phyloP scores from a whole-genome alignment of 2,329 filamentous ascomycete genomes.

The Cryphonectria nitschkei region DNA sequence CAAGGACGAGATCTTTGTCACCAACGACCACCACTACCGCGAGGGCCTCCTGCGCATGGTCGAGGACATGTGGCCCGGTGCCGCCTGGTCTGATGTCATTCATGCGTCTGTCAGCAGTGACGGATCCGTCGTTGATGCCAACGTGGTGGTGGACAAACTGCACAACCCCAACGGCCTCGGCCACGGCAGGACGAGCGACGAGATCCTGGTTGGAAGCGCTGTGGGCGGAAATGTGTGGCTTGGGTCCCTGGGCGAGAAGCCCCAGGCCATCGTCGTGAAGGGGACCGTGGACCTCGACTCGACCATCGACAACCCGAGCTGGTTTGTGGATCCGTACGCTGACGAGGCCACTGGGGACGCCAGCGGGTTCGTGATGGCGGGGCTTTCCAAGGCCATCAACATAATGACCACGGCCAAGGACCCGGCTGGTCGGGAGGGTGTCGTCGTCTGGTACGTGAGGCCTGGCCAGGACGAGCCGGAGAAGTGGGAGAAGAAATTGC shows the following conservation, averaged over 20 bases:
- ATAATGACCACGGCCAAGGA: slow-evolving; percentile 40
- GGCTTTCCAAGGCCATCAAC: slow-evolving; percentile 47
- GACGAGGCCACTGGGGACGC: slow-evolving; percentile 45
- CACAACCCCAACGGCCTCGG: slow-evolving; percentile 25
- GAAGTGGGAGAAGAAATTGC: slow-evolving; percentile 48
- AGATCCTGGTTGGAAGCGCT: slow-evolving; percentile 24
- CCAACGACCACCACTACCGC: slow-evolving; percentile 26
- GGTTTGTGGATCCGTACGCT: slow-evolving; percentile 58
- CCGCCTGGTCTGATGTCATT: slow-evolving; percentile 25
- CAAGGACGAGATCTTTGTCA: slow-evolving; percentile 22
- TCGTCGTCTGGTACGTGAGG: slow-evolving; percentile 50
- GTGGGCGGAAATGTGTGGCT: slow-evolving; percentile 17
- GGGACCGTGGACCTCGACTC: slow-evolving; percentile 49
- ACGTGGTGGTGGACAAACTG: slow-evolving; percentile 19
- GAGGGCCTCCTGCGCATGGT: slow-evolving; percentile 20
- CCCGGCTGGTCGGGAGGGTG: slow-evolving; percentile 44
- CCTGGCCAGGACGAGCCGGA: slow-evolving; percentile 22
- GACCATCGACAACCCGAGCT: slow-evolving; percentile 61
- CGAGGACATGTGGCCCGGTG: slow-evolving; percentile 19
- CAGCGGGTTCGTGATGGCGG: slow-evolving; percentile 58
- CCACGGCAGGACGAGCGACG: slow-evolving; percentile 21
- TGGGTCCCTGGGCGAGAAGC: background rate
- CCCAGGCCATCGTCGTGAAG: slow-evolving; percentile 42
- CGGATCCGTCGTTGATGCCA: slow-evolving; percentile 18
- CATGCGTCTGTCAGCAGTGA: slow-evolving; percentile 13